Percentiles rank a stretch among this genome's conserved stretches.
Evolutionary conservation across 2,329 filamentous ascomycete genomes (phyloP).

Genomic region (Phoma sp.): DNA sequence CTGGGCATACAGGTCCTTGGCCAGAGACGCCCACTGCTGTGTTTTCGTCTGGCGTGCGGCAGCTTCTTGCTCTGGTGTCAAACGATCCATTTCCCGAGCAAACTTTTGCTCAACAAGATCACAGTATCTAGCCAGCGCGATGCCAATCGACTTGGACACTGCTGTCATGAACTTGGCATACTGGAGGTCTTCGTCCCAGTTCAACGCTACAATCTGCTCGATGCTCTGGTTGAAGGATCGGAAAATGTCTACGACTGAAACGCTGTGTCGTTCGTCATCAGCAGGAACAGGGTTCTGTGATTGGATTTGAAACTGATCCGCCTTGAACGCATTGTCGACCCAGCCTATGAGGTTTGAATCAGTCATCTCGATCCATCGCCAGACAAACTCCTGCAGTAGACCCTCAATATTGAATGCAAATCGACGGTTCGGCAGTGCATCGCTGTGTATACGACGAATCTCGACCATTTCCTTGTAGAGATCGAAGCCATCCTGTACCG

Average conservation of each 20-base stretch:
- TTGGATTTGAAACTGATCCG: slow-evolving; percentile 84
- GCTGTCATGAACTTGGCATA: slow-evolving; percentile 98
- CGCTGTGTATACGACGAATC: slow-evolving; percentile 80
- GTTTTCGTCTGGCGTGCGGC: slow-evolving; percentile 80
- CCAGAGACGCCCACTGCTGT: slow-evolving; percentile 91
- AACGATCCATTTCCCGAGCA: slow-evolving; percentile 88
- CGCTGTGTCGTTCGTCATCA: slow-evolving; percentile 88
- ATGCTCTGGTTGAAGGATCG: slow-evolving; percentile 91
- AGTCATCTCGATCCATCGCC: slow-evolving; percentile 88
- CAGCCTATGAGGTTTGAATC: slow-evolving; percentile 81
- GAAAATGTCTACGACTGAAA: slow-evolving; percentile 93
- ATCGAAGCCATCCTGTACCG: slow-evolving; percentile 91
- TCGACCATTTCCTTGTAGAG: slow-evolving; percentile 88
- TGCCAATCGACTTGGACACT: slow-evolving; percentile 82
- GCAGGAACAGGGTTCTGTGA: slow-evolving; percentile 68
- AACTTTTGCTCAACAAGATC: slow-evolving; percentile 89
- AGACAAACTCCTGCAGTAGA: slow-evolving; percentile 88
- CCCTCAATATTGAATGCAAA: slow-evolving; percentile 91
- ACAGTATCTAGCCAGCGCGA: slow-evolving; percentile 86
- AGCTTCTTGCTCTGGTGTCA: slow-evolving; percentile 85
- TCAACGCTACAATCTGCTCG: slow-evolving; percentile 82
- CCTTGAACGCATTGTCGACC: slow-evolving; percentile 89
- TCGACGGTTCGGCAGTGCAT: slow-evolving; percentile 71
- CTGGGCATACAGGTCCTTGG: slow-evolving; percentile 89
- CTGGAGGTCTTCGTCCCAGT: slow-evolving; percentile 93